phyloP scores from a whole-genome alignment of 495 filamentous ascomycete species.

The Corynascus novoguineensis region DNA sequence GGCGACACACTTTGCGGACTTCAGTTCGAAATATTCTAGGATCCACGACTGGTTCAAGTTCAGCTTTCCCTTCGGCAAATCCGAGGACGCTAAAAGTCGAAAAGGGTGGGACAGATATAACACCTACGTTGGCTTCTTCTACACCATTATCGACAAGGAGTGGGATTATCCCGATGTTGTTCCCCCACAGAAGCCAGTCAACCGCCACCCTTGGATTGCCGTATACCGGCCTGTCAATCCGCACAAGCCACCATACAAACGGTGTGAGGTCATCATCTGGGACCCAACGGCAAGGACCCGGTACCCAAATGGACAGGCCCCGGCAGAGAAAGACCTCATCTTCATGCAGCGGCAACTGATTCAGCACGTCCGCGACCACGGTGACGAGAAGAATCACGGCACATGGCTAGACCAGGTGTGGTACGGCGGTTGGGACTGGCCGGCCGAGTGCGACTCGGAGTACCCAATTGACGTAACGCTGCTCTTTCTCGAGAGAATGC shows the following conservation, averaged over 20 bases:
- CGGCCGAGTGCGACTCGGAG: conserved; percentile 11
- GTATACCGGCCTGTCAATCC: conserved; percentile 35
- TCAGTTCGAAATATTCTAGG: conserved; percentile 19
- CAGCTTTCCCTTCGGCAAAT: conserved; percentile 14
- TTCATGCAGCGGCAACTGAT: conserved; percentile 40
- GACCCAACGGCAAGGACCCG: conserved; percentile 29
- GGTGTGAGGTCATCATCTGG: conserved; percentile 45
- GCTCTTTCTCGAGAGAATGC: conserved; percentile 19
- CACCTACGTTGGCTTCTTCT: conserved; percentile 39
- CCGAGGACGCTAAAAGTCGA: background rate
- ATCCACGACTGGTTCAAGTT: conserved; percentile 35
- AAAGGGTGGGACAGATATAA: background rate
- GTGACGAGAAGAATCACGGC: conserved; percentile 19
- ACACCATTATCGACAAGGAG: conserved; percentile 36
- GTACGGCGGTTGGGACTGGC: conserved; percentile 31
- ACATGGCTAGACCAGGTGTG: conserved; percentile 34
- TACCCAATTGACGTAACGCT: conserved; percentile 26
- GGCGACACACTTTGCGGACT: conserved; percentile 34
- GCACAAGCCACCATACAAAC: conserved; percentile 14
- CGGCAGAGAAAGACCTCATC: conserved; percentile 26
- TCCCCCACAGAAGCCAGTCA: conserved; percentile 8
- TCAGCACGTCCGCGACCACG: conserved; percentile 24
- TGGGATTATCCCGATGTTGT: conserved; percentile 27
- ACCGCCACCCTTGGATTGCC: conserved; percentile 40
- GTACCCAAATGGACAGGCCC: conserved; percentile 5